Evolutionary conservation across 345 rosid genomes (phyloP).

Genomic region (Crucihimalaya himalaica): DNA sequence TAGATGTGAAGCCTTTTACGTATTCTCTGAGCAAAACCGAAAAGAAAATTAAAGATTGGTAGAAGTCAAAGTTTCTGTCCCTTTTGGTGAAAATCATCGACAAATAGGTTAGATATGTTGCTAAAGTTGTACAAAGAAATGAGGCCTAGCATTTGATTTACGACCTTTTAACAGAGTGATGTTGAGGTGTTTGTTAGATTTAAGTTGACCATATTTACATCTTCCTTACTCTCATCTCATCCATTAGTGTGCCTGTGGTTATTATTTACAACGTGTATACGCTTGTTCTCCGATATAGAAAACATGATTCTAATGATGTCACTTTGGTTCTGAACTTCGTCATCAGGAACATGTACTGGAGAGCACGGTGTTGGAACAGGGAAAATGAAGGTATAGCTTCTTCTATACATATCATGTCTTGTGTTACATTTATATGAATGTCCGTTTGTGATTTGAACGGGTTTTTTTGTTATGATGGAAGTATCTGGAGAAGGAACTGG

Average conservation of each 20-base stretch:
- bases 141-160: background rate
- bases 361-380: slow-evolving; percentile 98
- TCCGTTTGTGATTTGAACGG: background rate
- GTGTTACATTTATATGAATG: background rate
- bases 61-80: background rate
- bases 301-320: slow-evolving; percentile 5
- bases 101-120: slow-evolving; percentile 5
- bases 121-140: slow-evolving; percentile 3
- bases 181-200: background rate
- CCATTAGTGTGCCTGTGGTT: background rate
- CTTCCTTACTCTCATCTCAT: background rate
- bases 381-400: slow-evolving; percentile 66
- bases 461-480: slow-evolving; percentile 18
- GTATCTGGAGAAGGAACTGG: slow-evolving; percentile 92
- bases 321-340: slow-evolving; percentile 16
- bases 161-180: background rate
- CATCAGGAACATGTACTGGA: slow-evolving; percentile 90
- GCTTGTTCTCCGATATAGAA: background rate
- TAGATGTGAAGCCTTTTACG: background rate
- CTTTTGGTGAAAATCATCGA: background rate
- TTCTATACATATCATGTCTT: background rate
- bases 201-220: background rate
- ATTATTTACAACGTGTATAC: background rate
- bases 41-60: background rate
- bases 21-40: background rate